Evolutionary conservation across 169 alveolate species (phyloP), one percentile per base, ranked within the genome.

Genomic region (Cryptosporidium muris): DNA sequence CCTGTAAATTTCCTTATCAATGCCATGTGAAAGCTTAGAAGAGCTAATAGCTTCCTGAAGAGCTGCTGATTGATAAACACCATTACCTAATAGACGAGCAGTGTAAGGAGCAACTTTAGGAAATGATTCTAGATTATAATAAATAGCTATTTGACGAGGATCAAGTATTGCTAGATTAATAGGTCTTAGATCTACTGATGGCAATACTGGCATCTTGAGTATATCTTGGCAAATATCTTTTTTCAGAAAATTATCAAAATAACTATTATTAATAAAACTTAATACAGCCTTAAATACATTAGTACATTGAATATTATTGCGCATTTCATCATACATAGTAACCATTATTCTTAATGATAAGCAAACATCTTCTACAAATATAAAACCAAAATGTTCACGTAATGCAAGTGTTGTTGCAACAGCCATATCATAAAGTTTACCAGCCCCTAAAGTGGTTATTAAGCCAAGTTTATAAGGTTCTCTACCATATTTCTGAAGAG

Each of bases 61-160:
- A 43, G 85, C 85, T 8, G 40, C 67, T 3, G 85, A 74, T 64
- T 74, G 54, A 4, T 74, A 68, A 16, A 74, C 16, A 6, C 64
- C 85, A 8, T 66, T 60, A 9, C 85, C 85, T n/a, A 74, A 45
- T 25, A 74, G n/a, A 25, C 85, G 56, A 6, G 85, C 54, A 7
- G 85, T 74, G 12, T 74, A 74, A 16, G 85, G 85, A 25, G 85
- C 67, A 40, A 74, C 85, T 16, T 60, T 74, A 0, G 85, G 85
- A 68, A 74, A 74, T 36, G 63, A 5, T 60, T 68, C 60, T 34
- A 74, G 36, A 54, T 74, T 74, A 74, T 74, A 74, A 37, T 74
- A 68, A 16, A 60, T 11, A 4, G 85, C 85, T 58, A 74, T 34
- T 47, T 74, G 74, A 9, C 56, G 40, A 45, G 85, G 85, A 36